Evolutionary conservation across 768 basidiomycete genomes (phyloP).

Genomic region (Suillus subluteus): DNA sequence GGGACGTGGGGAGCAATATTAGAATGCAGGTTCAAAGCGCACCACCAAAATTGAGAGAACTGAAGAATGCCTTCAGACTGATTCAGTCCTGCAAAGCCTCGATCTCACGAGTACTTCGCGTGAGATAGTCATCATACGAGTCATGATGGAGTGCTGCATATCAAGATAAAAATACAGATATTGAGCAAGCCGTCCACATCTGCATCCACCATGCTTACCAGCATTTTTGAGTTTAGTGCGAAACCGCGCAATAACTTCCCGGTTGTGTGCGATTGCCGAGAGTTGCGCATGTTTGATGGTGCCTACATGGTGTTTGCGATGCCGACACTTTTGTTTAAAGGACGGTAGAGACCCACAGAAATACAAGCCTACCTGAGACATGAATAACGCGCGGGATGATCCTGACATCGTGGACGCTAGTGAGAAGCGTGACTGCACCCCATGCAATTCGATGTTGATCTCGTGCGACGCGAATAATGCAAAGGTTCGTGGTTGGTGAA

Average conservation of each 20-base stretch:
- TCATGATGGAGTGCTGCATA: slow-evolving; percentile 56
- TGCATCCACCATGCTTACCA: slow-evolving; percentile 39
- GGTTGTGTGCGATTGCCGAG: slow-evolving; percentile 72
- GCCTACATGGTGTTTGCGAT: slow-evolving; percentile 46
- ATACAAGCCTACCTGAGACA: slow-evolving; percentile 55
- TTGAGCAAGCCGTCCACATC: neutral
- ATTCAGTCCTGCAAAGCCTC: slow-evolving; percentile 64
- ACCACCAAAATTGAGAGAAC: neutral
- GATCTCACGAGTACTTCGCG: slow-evolving; percentile 62
- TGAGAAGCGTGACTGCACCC: slow-evolving; percentile 76
- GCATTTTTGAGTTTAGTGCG: slow-evolving; percentile 55
- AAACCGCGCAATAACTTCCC: slow-evolving; percentile 70
- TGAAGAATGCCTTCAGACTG: neutral
- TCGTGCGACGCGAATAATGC: slow-evolving; percentile 84
- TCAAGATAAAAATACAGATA: neutral
- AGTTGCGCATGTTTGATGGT: slow-evolving; percentile 87
- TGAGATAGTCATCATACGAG: slow-evolving; percentile 60
- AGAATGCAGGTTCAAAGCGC: neutral
- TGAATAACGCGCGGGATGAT: slow-evolving; percentile 81
- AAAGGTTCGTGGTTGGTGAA: slow-evolving; percentile 80
- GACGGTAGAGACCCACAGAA: neutral
- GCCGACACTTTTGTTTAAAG: neutral
- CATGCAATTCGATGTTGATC: slow-evolving; percentile 81
- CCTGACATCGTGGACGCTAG: slow-evolving; percentile 56
- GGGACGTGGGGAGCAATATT: neutral